Evolutionary conservation across 495 filamentous ascomycete species (phyloP), one percentile per base, ranked within the genome.

Genomic region (Penicillium canescens): DNA sequence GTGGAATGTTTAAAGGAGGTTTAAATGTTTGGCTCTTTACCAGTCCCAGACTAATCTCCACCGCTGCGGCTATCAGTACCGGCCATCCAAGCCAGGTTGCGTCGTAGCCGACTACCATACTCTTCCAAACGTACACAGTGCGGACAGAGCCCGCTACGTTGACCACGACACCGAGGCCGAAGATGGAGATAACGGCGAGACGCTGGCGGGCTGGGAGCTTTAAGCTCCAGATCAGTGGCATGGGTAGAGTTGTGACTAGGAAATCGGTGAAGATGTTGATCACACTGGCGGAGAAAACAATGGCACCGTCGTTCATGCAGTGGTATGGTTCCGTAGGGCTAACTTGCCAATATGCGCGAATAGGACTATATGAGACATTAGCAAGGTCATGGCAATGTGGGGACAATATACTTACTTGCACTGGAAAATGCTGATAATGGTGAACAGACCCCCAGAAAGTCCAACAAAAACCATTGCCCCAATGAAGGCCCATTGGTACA

Each of bases 181-280:
- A 86, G 26, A 87, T 78, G 13, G 79, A 67, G 14, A 81, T 74
- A 6, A 87, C 74, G 9, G 80, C 78, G 31, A 82, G 54, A n/a
- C 78, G 72, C 50, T 86, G 82, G 26, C 71, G 75, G 14, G 66
- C 35, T 23, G 82, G 79, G 46, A 88, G 68, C 35, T 82, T 74
- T 20, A 87, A 62, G 10, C 75, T 71, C 72, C 78, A 75, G 31
- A 83, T 75, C 34, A 82, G 71, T n/a, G 80, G 78, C 55, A 87
- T 83, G 0, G 86, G 85, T 1, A 88, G 56, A 9, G 81, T 59
- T 0, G 84, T 81, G 18, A 76, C 73, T 2, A 82, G 42, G 42
- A 87, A 76, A 55, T 88, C 86, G 14, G 81, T 83, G 33, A 80
- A 56, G 20, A 80, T 82, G 58, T 87, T 86, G 60, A 86, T 74